Evolutionary conservation across 805 yeast genomes (phyloP).

Genomic region (Kodamaea leandrae): DNA sequence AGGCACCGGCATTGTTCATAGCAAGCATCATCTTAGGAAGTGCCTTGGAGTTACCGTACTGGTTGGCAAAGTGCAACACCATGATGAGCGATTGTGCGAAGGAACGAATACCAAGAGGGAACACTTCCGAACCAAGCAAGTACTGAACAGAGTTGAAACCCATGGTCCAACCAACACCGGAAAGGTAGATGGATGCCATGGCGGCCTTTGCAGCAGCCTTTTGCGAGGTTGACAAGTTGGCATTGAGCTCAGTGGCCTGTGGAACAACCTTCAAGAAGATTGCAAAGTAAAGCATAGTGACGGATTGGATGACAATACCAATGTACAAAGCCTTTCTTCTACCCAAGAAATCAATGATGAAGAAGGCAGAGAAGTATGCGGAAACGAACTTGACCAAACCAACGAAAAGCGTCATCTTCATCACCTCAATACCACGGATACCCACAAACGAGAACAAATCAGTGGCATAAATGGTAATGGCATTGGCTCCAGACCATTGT

Average conservation of each 20-base stretch:
- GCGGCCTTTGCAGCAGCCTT: constrained; percentile 45
- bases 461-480: constrained; percentile 24
- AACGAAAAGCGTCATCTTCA: constrained; percentile 35
- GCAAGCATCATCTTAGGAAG: constrained; percentile 49
- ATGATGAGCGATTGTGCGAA: constrained; percentile 50
- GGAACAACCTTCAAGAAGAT: constrained; percentile 23
- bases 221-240: constrained; percentile 28
- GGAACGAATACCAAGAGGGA: constrained; percentile 50
- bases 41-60: constrained; percentile 57
- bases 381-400: constrained; percentile 24
- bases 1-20: constrained; percentile 48
- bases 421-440: constrained; percentile 37
- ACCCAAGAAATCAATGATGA: constrained; percentile 24
- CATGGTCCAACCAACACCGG: constrained; percentile 58
- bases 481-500: constrained; percentile 58
- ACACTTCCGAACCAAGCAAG: constrained; percentile 52
- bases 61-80: constrained; percentile 57
- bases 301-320: constrained; percentile 20
- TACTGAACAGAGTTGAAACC: constrained; percentile 60
- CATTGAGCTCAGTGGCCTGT: constrained; percentile 33
- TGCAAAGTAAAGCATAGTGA: constrained; percentile 21
- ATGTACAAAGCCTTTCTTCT: constrained; percentile 21
- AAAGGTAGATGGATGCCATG: constrained; percentile 47
- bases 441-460: constrained; percentile 39
- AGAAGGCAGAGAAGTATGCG: constrained; percentile 23